Conservation (phyloP, 1,139 yeast genomes). For the Debaryomyces sp. region DNA sequence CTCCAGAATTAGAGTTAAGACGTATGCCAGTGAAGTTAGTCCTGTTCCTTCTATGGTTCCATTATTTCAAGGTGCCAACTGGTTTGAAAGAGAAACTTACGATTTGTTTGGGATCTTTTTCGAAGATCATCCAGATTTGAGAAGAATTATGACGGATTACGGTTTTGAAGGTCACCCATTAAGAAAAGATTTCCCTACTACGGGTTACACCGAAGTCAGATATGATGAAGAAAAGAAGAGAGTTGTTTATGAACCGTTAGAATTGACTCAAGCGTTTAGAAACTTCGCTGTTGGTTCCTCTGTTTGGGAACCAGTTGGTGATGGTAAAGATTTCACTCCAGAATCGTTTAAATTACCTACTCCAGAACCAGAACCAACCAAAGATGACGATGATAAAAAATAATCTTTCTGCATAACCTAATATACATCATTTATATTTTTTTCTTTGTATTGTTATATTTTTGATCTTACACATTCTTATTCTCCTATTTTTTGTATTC, state of each 20-base stretch:
- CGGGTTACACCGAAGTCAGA: constrained; percentile 88
- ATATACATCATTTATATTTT: constrained; percentile 4
- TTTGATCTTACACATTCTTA: background rate
- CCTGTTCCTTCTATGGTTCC: constrained; percentile 80
- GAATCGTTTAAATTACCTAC: constrained; percentile 79
- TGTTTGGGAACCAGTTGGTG: constrained; percentile 92
- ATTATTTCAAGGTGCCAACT: constrained; percentile 77
- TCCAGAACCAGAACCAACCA: constrained; percentile 75
- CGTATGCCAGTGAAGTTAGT: constrained; percentile 81
- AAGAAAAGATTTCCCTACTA: constrained; percentile 90
- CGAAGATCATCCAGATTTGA: constrained; percentile 86
- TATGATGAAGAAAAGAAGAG: constrained; percentile 92
- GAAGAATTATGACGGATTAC: constrained; percentile 90
- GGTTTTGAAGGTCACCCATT: constrained; percentile 93
- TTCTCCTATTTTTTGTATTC: background rate
- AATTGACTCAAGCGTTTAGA: constrained; percentile 90
- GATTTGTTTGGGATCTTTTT: constrained; percentile 86
- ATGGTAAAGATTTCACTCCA: constrained; percentile 82
- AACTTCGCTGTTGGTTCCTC: constrained; percentile 86
- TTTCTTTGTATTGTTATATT: constrained; percentile 1
- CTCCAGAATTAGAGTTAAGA: constrained; percentile 86
- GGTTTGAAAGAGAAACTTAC: constrained; percentile 90
- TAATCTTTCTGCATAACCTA: constrained; percentile 13
- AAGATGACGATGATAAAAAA: constrained; percentile 40
- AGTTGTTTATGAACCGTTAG: constrained; percentile 86